A percentile compares a stretch with the other conserved stretches of the same genome.
These are phyloP conservation scores for Eimeria mitis DNA, from an alignment of 169 alveolate genomes.

Conservation along the genomic window DNA sequence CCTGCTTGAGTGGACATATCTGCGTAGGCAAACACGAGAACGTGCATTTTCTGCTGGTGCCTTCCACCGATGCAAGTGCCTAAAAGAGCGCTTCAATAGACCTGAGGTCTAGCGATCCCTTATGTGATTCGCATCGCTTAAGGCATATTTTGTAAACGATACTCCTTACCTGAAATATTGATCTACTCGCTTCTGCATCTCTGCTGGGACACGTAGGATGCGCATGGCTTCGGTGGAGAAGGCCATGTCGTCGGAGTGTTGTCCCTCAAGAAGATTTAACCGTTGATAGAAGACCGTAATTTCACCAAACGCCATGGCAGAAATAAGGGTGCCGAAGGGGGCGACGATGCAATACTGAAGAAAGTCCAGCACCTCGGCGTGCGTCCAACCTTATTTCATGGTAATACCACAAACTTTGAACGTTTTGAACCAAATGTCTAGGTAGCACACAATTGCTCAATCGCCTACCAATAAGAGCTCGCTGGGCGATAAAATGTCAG, in stretches of 20 bases:
- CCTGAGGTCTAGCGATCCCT: not conserved
- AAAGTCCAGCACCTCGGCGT: not conserved
- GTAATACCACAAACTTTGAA: not conserved
- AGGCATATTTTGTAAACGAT: not conserved
- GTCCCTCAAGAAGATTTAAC: constrained; percentile 52
- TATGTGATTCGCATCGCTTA: not conserved
- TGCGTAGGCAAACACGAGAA: not conserved
- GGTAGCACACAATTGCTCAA: not conserved
- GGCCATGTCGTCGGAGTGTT: constrained; percentile 67
- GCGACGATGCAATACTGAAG: constrained; percentile 73
- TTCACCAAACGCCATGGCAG: constrained; percentile 66
- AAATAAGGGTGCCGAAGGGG: constrained; percentile 68
- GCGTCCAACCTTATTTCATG: not conserved
- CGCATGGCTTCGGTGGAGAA: constrained; percentile 73
- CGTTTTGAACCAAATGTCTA: not conserved
- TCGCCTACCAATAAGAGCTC: constrained; percentile 1
- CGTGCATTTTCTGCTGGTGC: not conserved
- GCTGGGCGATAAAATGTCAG: constrained; percentile 3
- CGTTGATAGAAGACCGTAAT: constrained; percentile 64
- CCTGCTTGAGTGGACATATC: constrained; percentile 56
- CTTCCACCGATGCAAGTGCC: not conserved
- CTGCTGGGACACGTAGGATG: constrained; percentile 49
- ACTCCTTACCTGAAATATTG: constrained; percentile 60
- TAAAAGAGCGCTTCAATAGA: not conserved
- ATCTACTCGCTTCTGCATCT: constrained; percentile 59